Percentiles rank a stretch among this genome's conserved stretches.
These are phyloP conservation scores for Cyclocybe aegerita DNA, from an alignment of 768 basidiomycete genomes.

Conservation along the genomic window DNA sequence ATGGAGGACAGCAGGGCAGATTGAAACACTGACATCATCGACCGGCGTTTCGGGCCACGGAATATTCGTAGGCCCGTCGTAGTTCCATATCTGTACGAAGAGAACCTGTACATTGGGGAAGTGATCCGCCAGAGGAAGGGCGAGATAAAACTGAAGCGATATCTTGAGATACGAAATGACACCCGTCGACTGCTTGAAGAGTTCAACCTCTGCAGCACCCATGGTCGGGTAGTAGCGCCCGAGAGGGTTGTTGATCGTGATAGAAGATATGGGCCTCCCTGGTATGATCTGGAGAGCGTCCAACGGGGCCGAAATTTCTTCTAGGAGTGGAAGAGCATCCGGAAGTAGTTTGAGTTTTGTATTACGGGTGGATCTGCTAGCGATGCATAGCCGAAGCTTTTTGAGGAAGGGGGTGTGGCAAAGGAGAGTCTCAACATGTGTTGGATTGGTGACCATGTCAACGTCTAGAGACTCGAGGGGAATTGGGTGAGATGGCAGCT, in stretches of 20 bases:
- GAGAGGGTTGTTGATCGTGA: neutral
- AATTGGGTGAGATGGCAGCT: neutral
- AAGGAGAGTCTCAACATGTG: too few relatives aligned
- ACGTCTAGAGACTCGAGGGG: neutral
- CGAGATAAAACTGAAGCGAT: neutral
- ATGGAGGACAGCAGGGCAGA: neutral
- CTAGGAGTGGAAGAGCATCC: neutral
- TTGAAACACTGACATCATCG: neutral
- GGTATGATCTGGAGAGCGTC: neutral
- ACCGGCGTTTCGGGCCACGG: neutral
- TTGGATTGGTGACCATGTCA: too few relatives aligned
- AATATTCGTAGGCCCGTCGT: neutral
- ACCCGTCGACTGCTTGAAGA: neutral
- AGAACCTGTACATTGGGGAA: constrained; percentile 3
- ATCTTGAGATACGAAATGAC: constrained; percentile 1
- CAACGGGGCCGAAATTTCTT: neutral
- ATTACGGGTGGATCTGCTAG: neutral
- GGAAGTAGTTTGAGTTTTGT: neutral
- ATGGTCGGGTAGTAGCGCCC: neutral
- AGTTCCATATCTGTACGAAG: neutral
- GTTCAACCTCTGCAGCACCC: neutral
- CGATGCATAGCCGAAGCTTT: too few relatives aligned
- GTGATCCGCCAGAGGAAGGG: constrained; percentile 3
- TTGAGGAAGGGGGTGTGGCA: too few relatives aligned
- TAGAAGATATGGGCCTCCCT: neutral